Evolutionary conservation across 2,329 filamentous ascomycete species (phyloP).

Genomic region (Talaromyces sp.): DNA sequence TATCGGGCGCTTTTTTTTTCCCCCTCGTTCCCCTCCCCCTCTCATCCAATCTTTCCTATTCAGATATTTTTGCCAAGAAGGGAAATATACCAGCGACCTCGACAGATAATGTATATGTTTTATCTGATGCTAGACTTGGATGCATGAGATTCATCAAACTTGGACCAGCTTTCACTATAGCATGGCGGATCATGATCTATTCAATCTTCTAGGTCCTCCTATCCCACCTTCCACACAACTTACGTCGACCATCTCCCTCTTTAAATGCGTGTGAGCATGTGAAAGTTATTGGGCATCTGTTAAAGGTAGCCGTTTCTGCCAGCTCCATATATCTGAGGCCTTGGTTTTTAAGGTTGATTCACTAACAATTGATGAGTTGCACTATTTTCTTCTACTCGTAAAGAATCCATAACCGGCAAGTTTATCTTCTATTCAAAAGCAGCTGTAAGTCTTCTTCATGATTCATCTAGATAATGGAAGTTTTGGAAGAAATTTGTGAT

Average conservation of each 20-base stretch:
- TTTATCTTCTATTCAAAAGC: background rate
- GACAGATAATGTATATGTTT: no score
- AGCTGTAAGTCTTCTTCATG: background rate
- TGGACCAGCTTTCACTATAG: background rate
- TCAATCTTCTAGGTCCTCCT: no score
- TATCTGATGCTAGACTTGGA: slow-evolving; percentile 10
- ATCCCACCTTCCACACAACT: no score
- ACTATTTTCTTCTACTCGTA: background rate
- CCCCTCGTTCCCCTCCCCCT: no score
- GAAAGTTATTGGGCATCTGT: background rate
- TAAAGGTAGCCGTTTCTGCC: no score
- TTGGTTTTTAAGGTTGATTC: background rate
- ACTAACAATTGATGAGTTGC: background rate
- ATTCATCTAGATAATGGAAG: background rate
- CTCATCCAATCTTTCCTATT: no score
- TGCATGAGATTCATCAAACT: slow-evolving; percentile 5
- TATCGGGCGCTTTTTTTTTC: no score
- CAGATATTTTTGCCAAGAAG: no score
- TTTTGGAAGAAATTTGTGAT: background rate
- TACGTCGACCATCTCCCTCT: no score
- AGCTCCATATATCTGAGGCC: background rate
- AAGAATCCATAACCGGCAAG: background rate
- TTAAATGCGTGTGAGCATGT: background rate
- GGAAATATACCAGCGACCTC: no score
- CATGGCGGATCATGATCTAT: background rate